Evolutionary conservation across 1,139 yeast species (phyloP), one percentile per base, ranked within the genome.

Genomic region (Sugiyamaella paludigena): DNA sequence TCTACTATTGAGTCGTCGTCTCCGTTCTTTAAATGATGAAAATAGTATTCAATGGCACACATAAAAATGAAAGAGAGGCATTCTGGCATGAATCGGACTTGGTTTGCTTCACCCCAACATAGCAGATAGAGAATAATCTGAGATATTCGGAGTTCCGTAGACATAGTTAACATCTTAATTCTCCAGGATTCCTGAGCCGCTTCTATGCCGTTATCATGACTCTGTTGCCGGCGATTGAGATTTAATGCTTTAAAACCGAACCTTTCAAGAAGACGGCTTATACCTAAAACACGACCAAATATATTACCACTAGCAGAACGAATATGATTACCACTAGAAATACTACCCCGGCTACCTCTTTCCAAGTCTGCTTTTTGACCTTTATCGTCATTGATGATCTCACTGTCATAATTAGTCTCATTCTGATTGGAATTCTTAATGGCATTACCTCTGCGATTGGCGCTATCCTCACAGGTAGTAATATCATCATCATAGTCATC

Each of bases 71-170:
- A 88, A 51, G 92, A 86, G 15, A 88, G 64, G 60, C 94, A 86
- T 61, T 88, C 96, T 0, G 96, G 96, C 77, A 87, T 80, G 59
- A 84, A 87, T 48, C 96, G 71, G 1, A 86, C 66, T 59, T 86
- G 91, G 60, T 85, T 87, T 0, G 95, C 89, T 64, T 88, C 96
- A 0, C 95, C 95, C 96, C 96, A 88, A 57, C 87, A 79, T 52
- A 87, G 68, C 16, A 88, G 71, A 58, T 83, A 88, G 9, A 88
- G 65, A 0, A 85, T 83, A 9, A 87, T 61, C 57, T 88, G 95
- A 36, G 80, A 74, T 1, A 81, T 74, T 64, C 82, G 76, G 52
- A 84, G 83, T 5, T 70, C 60, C 1, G 84, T 73, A 0, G 80
- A 60, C 48, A 82, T 65, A 4, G 67, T 65, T 48, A 75, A 74